Conservation (phyloP, 1,139 yeast species). For the Pneumocystis canis region DNA sequence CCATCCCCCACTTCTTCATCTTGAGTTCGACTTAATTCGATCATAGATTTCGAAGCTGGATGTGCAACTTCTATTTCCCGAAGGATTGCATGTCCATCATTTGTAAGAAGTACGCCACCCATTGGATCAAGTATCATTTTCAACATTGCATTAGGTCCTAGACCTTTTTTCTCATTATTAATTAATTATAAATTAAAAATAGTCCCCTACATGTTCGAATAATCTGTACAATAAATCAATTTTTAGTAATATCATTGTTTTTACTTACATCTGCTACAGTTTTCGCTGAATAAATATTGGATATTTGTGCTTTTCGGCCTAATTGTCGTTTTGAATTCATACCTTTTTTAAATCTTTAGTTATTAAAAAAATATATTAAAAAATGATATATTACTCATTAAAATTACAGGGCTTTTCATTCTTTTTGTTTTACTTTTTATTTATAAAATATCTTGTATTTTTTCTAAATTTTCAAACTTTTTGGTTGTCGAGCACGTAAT, state of each 20-base stretch:
- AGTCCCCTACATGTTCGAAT: slow-evolving; percentile 68
- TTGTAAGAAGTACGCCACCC: slow-evolving; percentile 87
- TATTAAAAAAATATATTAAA: not conserved
- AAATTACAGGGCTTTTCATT: not conserved
- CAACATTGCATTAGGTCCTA: slow-evolving; percentile 97
- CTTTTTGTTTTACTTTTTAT: not conserved
- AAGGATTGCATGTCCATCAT: slow-evolving; percentile 91
- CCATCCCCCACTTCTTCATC: slow-evolving; percentile 99
- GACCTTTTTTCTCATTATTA: not conserved
- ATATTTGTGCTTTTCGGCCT: slow-evolving; percentile 93
- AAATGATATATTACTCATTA: slow-evolving; percentile 12
- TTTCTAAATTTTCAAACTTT: not conserved
- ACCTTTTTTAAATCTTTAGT: not conserved
- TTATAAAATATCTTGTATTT: not conserved
- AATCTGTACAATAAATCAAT: slow-evolving; percentile 21
- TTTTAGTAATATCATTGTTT: not conserved
- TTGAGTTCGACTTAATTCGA: slow-evolving; percentile 89
- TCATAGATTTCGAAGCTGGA: slow-evolving; percentile 98
- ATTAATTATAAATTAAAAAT: not conserved
- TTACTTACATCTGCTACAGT: slow-evolving; percentile 32
- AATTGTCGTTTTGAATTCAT: slow-evolving; percentile 55
- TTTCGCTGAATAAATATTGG: slow-evolving; percentile 96
- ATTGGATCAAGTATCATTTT: slow-evolving; percentile 96
- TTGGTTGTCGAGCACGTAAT: not conserved
- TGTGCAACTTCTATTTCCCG: slow-evolving; percentile 86